A percentile compares a stretch with the other conserved stretches of the same genome.
phyloP scores from a whole-genome alignment of 805 yeast genomes.

The Komagataella kurtzmanii region DNA sequence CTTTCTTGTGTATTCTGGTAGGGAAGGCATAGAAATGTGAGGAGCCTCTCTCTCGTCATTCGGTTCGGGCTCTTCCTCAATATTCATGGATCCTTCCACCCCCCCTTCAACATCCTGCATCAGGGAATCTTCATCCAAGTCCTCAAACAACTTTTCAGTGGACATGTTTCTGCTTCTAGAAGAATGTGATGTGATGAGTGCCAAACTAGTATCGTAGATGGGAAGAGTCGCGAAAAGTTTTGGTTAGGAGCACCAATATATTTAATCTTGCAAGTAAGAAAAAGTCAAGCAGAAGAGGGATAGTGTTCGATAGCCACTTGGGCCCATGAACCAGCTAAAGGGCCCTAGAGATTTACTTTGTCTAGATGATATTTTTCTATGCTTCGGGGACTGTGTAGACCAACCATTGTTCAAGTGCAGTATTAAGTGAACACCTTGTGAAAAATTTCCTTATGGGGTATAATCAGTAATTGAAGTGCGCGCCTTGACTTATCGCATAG shows the following conservation, averaged over 20 bases:
- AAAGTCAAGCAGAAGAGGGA: too few species aligned
- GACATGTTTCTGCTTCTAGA: neutral
- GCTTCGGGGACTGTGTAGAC: too few species aligned
- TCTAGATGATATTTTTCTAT: too few species aligned
- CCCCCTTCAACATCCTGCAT: neutral
- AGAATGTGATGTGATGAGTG: neutral
- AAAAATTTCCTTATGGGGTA: neutral
- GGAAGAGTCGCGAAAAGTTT: neutral
- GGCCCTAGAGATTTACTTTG: neutral
- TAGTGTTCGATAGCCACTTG: neutral
- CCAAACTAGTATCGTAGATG: neutral
- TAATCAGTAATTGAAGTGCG: neutral
- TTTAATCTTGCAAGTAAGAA: too few species aligned
- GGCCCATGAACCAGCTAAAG: neutral
- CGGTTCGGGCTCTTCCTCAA: neutral
- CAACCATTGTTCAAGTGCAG: neutral
- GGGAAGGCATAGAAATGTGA: constrained; percentile 23
- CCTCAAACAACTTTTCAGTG: neutral
- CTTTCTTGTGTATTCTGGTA: constrained; percentile 60
- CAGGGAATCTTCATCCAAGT: neutral
- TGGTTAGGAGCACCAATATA: neutral
- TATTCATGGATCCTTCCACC: neutral
- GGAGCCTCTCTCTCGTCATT: constrained; percentile 1
- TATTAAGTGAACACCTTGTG: neutral
- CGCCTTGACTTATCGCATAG: neutral